phyloP scores from a whole-genome alignment of 805 yeast species.

The Brettanomyces nanus region DNA sequence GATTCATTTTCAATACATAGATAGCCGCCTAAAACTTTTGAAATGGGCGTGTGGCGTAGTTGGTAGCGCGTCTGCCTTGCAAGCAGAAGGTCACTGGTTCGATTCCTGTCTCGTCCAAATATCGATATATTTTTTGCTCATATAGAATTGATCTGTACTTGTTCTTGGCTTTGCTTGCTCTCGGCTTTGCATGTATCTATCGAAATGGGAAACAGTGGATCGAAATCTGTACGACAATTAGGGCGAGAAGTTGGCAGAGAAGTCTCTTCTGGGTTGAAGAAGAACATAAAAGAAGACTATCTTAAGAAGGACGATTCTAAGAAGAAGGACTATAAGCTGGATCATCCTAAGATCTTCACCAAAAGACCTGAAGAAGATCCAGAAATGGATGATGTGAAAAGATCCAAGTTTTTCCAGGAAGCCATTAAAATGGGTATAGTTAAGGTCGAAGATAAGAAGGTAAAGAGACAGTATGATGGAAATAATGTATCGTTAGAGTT shows the following conservation, averaged over 20 bases:
- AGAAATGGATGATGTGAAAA: constrained; percentile 5
- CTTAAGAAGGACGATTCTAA: too few relatives aligned
- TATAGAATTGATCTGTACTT: not conserved
- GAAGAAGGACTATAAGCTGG: too few relatives aligned
- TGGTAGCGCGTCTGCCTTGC: constrained; percentile 80
- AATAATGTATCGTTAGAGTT: constrained; percentile 18
- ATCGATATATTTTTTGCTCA: constrained; percentile 8
- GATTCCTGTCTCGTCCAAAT: constrained; percentile 67
- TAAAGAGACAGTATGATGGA: constrained; percentile 5
- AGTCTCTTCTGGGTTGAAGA: too few relatives aligned
- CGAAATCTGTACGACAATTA: constrained; percentile 15
- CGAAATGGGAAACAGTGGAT: constrained; percentile 22
- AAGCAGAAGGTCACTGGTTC: constrained; percentile 74
- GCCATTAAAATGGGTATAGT: constrained; percentile 20
- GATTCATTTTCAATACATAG: too few relatives aligned
- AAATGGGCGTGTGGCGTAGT: constrained; percentile 71
- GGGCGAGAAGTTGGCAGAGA: too few relatives aligned
- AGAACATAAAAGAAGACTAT: constrained; percentile 7
- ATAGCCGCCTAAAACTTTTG: not conserved
- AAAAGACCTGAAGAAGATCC: constrained; percentile 11
- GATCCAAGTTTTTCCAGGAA: constrained; percentile 10
- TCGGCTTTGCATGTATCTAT: not conserved
- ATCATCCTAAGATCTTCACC: constrained; percentile 10
- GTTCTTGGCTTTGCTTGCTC: too few relatives aligned
- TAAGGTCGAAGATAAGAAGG: constrained; percentile 6